These are phyloP conservation scores for Ophiostoma sp. DNA, from an alignment of 2,329 filamentous ascomycete genomes.

Conservation along the genomic window DNA sequence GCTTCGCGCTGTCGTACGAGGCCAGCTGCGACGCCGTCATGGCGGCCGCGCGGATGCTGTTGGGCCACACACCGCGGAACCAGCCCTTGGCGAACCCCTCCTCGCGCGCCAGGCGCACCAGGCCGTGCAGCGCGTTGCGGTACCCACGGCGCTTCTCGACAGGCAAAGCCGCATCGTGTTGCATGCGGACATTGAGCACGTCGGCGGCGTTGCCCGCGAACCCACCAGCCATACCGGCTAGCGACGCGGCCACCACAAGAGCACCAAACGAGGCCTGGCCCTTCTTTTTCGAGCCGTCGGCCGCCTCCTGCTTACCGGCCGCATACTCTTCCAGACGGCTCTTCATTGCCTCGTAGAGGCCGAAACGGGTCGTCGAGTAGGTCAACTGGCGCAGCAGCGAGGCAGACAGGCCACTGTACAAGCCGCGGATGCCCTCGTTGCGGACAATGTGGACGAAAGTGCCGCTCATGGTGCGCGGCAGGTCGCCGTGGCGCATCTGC, in stretches of 20 bases:
- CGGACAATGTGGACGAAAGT: conserved; percentile 82
- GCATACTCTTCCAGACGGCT: conserved; percentile 53
- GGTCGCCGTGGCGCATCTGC: conserved; percentile 77
- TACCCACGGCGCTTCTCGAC: conserved; percentile 77
- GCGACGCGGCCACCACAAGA: conserved; percentile 79
- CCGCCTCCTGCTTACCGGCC: conserved; percentile 17
- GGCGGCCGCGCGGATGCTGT: conserved; percentile 75
- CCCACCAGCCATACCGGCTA: conserved; percentile 85
- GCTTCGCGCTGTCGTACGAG: conserved; percentile 82
- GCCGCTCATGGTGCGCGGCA: conserved; percentile 76
- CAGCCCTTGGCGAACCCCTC: conserved; percentile 70
- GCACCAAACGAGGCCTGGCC: conserved; percentile 65
- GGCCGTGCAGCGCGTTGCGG: conserved; percentile 80
- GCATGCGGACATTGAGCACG: conserved; percentile 97
- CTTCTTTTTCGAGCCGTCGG: conserved; percentile 36
- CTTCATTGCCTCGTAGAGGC: conserved; percentile 94
- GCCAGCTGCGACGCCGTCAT: conserved; percentile 87
- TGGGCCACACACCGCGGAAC: conserved; percentile 84
- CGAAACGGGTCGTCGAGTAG: conserved; percentile 95
- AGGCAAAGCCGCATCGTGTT: conserved; percentile 82
- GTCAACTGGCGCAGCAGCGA: conserved; percentile 91
- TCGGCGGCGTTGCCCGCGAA: conserved; percentile 92
- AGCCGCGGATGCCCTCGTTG: conserved; percentile 71
- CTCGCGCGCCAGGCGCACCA: conserved; percentile 80
- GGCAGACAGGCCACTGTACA: conserved; percentile 91